phyloP scores from a whole-genome alignment of 2,329 filamentous ascomycete genomes.

The Aspergillus intermedius region DNA sequence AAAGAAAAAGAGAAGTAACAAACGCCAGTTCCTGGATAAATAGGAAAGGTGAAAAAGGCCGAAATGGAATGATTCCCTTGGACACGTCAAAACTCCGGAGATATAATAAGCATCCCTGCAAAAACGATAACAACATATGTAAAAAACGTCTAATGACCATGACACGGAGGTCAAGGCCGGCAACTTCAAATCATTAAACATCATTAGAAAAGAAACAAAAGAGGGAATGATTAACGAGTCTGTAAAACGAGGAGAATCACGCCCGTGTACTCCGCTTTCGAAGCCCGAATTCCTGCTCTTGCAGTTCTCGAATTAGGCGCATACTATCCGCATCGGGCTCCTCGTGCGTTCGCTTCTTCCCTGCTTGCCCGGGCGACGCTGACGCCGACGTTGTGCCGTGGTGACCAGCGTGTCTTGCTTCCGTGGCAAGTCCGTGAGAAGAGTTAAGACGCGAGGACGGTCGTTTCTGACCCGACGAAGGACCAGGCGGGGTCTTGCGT shows the following conservation, averaged over 20 bases:
- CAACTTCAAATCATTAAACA: background rate
- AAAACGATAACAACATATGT: too few species aligned
- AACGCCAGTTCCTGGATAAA: background rate
- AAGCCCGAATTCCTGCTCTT: slow-evolving; percentile 41
- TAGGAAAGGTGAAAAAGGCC: background rate
- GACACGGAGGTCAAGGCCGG: too few species aligned
- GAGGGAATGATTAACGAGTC: background rate
- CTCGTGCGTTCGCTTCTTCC: slow-evolving; percentile 24
- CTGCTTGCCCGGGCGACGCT: slow-evolving; percentile 17
- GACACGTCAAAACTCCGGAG: background rate
- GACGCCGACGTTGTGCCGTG: background rate
- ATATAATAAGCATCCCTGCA: too few species aligned
- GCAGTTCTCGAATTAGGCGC: slow-evolving; percentile 39
- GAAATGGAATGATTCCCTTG: background rate
- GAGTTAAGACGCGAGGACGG: slow-evolving; percentile 31
- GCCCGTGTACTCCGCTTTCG: slow-evolving; percentile 26
- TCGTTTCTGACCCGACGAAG: slow-evolving; percentile 22
- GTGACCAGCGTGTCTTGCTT: slow-evolving; percentile 28
- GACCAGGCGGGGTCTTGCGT: slow-evolving; percentile 23
- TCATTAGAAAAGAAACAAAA: background rate
- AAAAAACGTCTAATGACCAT: too few species aligned
- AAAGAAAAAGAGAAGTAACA: slow-evolving; percentile 1
- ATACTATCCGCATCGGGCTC: slow-evolving; percentile 38
- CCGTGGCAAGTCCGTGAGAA: slow-evolving; percentile 29
- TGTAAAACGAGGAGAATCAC: slow-evolving; percentile 3